phyloP scores from a whole-genome alignment of 352 stramenopile genomes.

The Phytophthora constricta region DNA sequence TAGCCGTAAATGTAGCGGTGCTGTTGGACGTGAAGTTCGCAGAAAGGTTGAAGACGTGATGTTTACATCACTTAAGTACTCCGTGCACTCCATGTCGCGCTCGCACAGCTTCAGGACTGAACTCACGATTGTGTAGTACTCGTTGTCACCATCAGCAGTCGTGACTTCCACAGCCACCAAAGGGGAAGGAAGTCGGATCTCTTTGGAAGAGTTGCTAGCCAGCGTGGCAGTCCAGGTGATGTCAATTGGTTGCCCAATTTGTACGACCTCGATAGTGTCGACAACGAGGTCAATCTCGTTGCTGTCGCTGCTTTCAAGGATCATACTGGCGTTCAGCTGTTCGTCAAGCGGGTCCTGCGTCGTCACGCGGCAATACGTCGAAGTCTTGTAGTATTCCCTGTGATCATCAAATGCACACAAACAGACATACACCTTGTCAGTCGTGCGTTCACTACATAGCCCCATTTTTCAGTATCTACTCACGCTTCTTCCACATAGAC shows the following conservation, averaged over 20 bases:
- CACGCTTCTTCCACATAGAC: constrained; percentile 25
- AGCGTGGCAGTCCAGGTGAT: constrained; percentile 53
- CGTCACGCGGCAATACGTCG: constrained; percentile 60
- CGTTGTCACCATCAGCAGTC: constrained; percentile 21
- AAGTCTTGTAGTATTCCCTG: constrained; percentile 40
- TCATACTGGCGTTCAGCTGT: constrained; percentile 27
- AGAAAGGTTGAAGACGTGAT: constrained; percentile 30
- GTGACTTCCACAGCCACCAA: constrained; percentile 36
- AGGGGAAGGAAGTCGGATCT: constrained; percentile 54
- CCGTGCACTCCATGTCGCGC: constrained; percentile 41
- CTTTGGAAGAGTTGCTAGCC: constrained; percentile 34
- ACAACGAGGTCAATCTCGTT: constrained; percentile 56
- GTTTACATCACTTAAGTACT: constrained; percentile 44
- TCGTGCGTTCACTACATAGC: no score
- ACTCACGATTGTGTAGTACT: constrained; percentile 55
- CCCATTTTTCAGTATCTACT: constrained; percentile 12
- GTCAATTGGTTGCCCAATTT: constrained; percentile 20
- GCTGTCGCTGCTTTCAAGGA: constrained; percentile 43
- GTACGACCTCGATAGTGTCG: constrained; percentile 35
- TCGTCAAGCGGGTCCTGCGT: constrained; percentile 43
- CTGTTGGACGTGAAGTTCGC: constrained; percentile 44
- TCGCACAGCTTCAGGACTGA: constrained; percentile 58
- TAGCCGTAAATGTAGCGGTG: constrained; percentile 42
- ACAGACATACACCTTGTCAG: no score
- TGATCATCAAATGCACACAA: not conserved